Evolutionary conservation across 2,329 filamentous ascomycete species (phyloP), one percentile per base, ranked within the genome.

Genomic region (Stachybotrys chlorohalonatus): DNA sequence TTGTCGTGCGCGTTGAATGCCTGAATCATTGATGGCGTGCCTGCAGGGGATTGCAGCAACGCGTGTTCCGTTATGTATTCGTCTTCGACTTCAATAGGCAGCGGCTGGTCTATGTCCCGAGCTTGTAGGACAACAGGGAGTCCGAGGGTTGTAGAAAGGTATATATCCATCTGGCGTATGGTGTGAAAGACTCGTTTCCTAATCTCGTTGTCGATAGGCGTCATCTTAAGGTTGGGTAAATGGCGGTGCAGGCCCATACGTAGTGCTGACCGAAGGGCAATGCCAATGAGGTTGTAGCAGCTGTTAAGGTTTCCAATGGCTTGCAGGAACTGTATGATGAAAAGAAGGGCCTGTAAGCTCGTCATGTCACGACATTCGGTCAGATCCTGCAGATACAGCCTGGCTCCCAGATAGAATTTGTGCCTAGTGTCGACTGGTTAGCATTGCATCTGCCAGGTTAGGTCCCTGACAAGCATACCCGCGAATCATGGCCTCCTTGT

Each of bases 301-400:
- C 36, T 42, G 36, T 45, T 42, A 3, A 52, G n/a, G 32, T 52
- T 52, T 11, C 50, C 50, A 3, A 52, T 45, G 9, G 50, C 50
- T 24, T 52, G 50, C 36, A 52, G 32, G 13, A 52, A 52, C 17
- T 52, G 50, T 36, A 52, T 52, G 13, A 52, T 52, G 36, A 52
- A 52, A 7, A 52, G 17, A 9, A 52, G 6, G 7, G 50, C 50
- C 32, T 52, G 50, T 32, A 52, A 24, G 13, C 31, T 52, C 31
- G 50, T 52, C 31, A 52, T 9, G 17, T 52, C 50, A 30, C 50
- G 31, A 30, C 50, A 52, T 30, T 52, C 50, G 11, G 50, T 36
- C 11, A 52, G 17, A 30, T 52, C 50, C 16, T 45, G 32, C 32
- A 52, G 7, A 36, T 52, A 52, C 7, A 52, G 5, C 16, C 50